Base-by-base conservation (phyloP, 306 rosid genomes). In the Casuarina glauca region DNA sequence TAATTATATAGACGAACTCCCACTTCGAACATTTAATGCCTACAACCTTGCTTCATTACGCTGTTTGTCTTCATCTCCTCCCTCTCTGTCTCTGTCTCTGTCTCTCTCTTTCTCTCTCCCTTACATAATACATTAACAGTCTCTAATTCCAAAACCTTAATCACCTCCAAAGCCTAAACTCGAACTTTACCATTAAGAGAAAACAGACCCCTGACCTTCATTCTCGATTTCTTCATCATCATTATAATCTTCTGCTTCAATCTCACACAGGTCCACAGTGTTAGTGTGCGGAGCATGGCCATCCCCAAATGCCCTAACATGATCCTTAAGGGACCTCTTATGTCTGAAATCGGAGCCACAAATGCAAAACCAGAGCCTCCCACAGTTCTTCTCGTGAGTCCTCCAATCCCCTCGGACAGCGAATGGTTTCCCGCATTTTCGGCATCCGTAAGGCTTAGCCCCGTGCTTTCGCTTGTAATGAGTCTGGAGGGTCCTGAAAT, bases 401-500 rank as follows among this genome's bases (percentile, higher is more conserved):
- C 97, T 81, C 97, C 98, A 94, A 64, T 94, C 98, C 0, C 98
- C 98, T 39, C 98, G 26, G 0, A 94, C 97, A 0, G 98, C 97
- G 43, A 94, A 94, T 0, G 89, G 87, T 76, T 95, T 95, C 11
- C 88, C 91, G 42, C 98, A 95, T 76, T 95, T 95, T 35, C 97
- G 75, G 79, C 98, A 95, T 0, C 84, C 91, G 16, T 90, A 95
- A 0, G 98, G 97, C 86, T 95, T 94, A 1, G 97, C 83, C 0
- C 98, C 98, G 49, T 94, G 98, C 83, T 92, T 94, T 32, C 98
- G 73, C 86, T 95, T 95, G 92, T 91, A 95, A 79, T 95, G 98
- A 0, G 97, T 91, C 58, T 95, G 98, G 3, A 95, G 97, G 0
- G 98, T 95, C 50, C 97, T 73, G 79, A 95, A 95, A 57, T 95